phyloP scores from a whole-genome alignment of 306 rosid species.

The Lathyrus aphaca region DNA sequence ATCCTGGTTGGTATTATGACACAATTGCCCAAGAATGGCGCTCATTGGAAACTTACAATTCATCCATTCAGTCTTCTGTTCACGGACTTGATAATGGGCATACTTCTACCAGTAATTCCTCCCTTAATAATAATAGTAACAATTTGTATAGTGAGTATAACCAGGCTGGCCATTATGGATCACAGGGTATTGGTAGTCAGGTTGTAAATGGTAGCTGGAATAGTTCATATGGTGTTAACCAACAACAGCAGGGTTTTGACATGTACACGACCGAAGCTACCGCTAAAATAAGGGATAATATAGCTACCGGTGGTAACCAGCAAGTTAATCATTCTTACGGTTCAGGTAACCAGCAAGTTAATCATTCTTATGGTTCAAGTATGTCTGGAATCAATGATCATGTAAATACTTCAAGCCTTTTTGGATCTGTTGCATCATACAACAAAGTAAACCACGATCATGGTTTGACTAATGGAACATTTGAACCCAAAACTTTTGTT shows the following conservation, averaged over 20 bases:
- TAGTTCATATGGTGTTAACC: conserved; percentile 45
- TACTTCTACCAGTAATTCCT: conserved; percentile 41
- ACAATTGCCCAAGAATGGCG: conserved; percentile 74
- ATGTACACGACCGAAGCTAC: conserved; percentile 45
- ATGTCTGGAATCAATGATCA: conserved; percentile 49
- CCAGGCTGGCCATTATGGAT: conserved; percentile 49
- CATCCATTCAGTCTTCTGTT: conserved; percentile 53
- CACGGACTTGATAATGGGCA: conserved; percentile 55
- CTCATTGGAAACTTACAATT: conserved; percentile 57
- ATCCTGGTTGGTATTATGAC: conserved; percentile 86
- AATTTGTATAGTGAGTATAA: conserved; percentile 44
- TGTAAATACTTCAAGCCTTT: conserved; percentile 54
- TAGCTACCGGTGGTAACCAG: conserved; percentile 51
- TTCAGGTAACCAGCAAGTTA: conserved; percentile 30
- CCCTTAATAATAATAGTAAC: conserved; percentile 33
- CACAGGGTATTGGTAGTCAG: conserved; percentile 49
- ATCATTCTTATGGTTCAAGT: conserved; percentile 52
- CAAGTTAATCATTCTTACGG: too few species aligned
- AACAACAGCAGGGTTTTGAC: conserved; percentile 54
- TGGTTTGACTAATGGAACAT: conserved; percentile 53
- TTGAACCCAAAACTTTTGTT: conserved; percentile 50
- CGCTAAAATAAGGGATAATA: conserved; percentile 38
- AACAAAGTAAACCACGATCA: conserved; percentile 54
- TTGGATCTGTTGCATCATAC: conserved; percentile 55
- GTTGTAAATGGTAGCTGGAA: conserved; percentile 57